Conservation (phyloP, 495 filamentous ascomycete species). For the Penicillium psychrofluorescens region DNA sequence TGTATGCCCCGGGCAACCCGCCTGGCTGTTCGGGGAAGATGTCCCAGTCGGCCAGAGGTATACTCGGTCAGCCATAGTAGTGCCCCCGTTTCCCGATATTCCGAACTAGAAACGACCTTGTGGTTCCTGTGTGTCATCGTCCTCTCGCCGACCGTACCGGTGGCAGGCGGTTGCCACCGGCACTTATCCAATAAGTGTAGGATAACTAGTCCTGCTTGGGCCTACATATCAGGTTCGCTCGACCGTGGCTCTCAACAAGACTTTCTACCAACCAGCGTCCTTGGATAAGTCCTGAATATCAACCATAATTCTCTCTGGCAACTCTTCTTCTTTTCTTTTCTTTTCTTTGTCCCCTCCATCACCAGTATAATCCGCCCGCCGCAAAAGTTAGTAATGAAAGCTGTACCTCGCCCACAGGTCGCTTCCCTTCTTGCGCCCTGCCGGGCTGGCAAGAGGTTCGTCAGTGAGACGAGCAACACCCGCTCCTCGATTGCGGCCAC, state of each 20-base stretch:
- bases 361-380: neutral
- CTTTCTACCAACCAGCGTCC: neutral
- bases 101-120: no score
- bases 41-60: no score
- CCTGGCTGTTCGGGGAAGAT: no score
- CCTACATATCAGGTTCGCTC: neutral
- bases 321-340: neutral
- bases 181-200: constrained; percentile 2
- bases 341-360: neutral
- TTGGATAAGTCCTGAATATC: no score
- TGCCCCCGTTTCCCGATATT: no score
- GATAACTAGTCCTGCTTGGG: neutral
- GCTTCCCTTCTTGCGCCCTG: constrained; percentile 13
- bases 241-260: constrained; percentile 3
- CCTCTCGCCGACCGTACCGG: constrained; percentile 15
- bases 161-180: constrained; percentile 20
- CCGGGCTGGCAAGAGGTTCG: constrained; percentile 14
- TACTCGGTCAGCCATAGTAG: no score
- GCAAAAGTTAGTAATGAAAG: constrained; percentile 20
- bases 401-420: constrained; percentile 23
- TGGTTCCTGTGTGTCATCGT: no score
- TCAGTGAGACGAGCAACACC: constrained; percentile 33
- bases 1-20: no score
- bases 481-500: constrained; percentile 25
- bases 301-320: neutral